Base-by-base conservation (phyloP, 2,329 filamentous ascomycete genomes). In the Fusarium sp. region DNA sequence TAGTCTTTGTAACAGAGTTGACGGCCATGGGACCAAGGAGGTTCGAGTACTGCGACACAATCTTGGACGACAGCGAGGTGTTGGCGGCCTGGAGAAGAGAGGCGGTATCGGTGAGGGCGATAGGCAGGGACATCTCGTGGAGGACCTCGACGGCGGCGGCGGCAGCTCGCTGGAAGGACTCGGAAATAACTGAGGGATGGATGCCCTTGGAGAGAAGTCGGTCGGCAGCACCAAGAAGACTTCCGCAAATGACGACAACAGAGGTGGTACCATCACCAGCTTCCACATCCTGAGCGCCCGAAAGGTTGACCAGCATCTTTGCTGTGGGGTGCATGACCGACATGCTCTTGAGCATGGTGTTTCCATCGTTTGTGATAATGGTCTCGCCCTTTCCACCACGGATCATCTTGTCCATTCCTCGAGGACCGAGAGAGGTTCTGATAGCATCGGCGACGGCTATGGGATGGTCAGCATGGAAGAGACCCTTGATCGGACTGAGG, bases 371-470 rank as follows among this genome's bases (percentile, higher is more conserved):
- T 81, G 97, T 99, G 87, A 99, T 99, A 84, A 98, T 97, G 68
- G 95, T 98, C 85, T 97, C 94, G 86, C 96, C 97, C 87, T 95
- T 98, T 83, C 95, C 94, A 70, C 93, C 97, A 88, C 97, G 94
- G 80, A 99, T 98, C 95, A 98, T 98, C 89, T 98, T 98, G 88
- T 98, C 95, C 95, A 98, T 98, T 82, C 97, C 97, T 85, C 97
- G 92, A 76, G 97, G 97, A 75, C 97, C 97, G 77, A 99, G 89
- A 72, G 97, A 98, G 32, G 96, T 98, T 88, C 97, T 91, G 83
- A 99, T 97, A 78, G 97, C 97, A 90, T 99, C 97, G 83, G 97
- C 93, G 82, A 99, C 96, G 82, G 97, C 97, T 97, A 71, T 70
- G 60, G 54, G 67, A 72, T 50, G 60, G 70, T 78, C 56, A 79